A percentile compares a stretch with the other conserved stretches of the same genome.
phyloP scores from a whole-genome alignment of 2,329 filamentous ascomycete species.

The Aspergillus latus region DNA sequence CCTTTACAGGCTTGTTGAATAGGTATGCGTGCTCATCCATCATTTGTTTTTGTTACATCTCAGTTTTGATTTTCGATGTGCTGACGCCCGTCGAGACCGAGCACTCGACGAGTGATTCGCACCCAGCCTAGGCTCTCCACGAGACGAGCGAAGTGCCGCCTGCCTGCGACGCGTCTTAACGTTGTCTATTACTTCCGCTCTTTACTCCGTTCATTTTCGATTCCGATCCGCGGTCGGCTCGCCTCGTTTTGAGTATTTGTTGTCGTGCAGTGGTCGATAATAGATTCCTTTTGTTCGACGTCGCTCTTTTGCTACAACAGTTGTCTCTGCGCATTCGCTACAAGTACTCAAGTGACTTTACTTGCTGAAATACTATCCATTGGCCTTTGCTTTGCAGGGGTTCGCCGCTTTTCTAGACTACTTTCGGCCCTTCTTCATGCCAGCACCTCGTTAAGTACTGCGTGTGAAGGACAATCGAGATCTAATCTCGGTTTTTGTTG shows the following conservation, averaged over 20 bases:
- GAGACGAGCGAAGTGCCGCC: not conserved
- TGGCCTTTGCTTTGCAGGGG: not conserved
- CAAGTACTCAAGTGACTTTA: slow-evolving; percentile 17
- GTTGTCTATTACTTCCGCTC: not conserved
- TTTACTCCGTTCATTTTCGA: not conserved
- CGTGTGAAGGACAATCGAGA: not conserved
- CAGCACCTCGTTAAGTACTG: not conserved
- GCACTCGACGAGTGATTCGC: not conserved
- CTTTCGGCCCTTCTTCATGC: slow-evolving; percentile 2
- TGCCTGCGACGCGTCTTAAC: slow-evolving; percentile 18
- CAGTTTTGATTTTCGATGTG: slow-evolving; percentile 2
- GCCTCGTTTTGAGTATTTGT: not conserved
- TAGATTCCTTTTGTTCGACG: slow-evolving; percentile 2
- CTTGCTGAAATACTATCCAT: slow-evolving; percentile 19
- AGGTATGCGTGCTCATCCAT: not conserved
- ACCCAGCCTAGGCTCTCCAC: not conserved
- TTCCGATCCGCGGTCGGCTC: not conserved
- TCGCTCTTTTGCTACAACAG: slow-evolving; percentile 5
- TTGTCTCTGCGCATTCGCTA: slow-evolving; percentile 11
- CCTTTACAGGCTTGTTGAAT: not conserved
- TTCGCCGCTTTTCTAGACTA: not conserved
- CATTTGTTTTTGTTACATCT: not conserved
- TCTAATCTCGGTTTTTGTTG: not conserved
- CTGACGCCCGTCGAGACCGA: not conserved
- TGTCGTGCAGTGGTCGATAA: not conserved